A percentile compares a stretch with the other conserved stretches of the same genome.
These are phyloP conservation scores for Hygrocybe coccinea DNA, from an alignment of 768 basidiomycete species.

Conservation along the genomic window DNA sequence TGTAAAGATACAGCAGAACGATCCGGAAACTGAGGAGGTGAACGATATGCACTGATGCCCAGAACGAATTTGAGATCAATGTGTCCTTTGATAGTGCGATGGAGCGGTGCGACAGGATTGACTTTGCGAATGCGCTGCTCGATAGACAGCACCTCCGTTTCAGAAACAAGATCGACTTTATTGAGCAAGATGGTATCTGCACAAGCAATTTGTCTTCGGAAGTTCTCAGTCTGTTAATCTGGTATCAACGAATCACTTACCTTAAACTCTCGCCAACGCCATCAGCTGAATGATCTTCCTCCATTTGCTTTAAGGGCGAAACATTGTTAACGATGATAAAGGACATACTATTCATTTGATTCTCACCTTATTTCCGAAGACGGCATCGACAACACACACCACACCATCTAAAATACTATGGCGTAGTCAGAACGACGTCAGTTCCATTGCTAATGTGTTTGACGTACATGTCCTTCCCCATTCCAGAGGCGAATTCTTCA, in stretches of 20 bases:
- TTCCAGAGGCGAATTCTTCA: constrained; percentile 68
- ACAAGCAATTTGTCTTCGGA: constrained; percentile 82
- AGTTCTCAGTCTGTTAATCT: background rate
- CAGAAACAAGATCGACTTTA: constrained; percentile 73
- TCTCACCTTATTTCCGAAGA: constrained; percentile 59
- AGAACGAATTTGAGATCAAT: constrained; percentile 77
- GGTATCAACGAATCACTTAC: constrained; percentile 35
- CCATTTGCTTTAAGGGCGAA: constrained; percentile 62
- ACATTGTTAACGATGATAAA: constrained; percentile 1
- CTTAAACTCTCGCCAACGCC: constrained; percentile 71
- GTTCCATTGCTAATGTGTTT: background rate
- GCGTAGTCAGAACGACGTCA: background rate
- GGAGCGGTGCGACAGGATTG: constrained; percentile 75
- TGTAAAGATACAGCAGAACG: constrained; percentile 15
- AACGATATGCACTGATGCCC: constrained; percentile 72
- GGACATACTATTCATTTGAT: constrained; percentile 1
- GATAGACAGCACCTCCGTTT: constrained; percentile 41
- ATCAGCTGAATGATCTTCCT: constrained; percentile 65
- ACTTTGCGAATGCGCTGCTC: constrained; percentile 63
- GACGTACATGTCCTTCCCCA: constrained; percentile 55
- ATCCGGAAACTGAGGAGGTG: constrained; percentile 13
- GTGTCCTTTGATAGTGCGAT: constrained; percentile 63
- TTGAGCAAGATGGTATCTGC: constrained; percentile 91
- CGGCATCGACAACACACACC: constrained; percentile 86
- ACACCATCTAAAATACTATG: constrained; percentile 68